Evolutionary conservation across 192 early-diverging fungal genomes (phyloP), one percentile per base, ranked within the genome.

Genomic region (Pecoramyces ruminantium): DNA sequence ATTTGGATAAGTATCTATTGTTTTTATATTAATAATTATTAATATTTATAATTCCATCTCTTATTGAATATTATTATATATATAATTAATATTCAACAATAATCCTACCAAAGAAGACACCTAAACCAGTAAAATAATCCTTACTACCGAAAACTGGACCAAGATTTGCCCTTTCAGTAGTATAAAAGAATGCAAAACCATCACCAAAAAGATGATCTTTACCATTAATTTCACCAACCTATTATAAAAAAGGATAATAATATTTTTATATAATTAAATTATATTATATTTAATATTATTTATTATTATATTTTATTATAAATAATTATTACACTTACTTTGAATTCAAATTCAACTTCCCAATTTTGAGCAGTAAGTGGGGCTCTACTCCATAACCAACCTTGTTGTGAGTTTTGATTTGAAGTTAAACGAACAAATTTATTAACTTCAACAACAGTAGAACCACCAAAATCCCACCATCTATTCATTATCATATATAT

Each of bases 41-140:
- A n/a, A n/a, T n/a, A n/a, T n/a, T n/a, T n/a, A n/a, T n/a, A n/a
- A n/a, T n/a, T n/a, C n/a, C n/a, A n/a, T n/a, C n/a, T n/a, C n/a
- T n/a, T n/a, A n/a, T n/a, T n/a, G n/a, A n/a, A n/a, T n/a, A n/a
- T n/a, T n/a, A n/a, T n/a, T n/a, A n/a, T n/a, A n/a, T 83, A 18
- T 8, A 82, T 28, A 85, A 83, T 81, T 90, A 89, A 80, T 92
- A 84, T 80, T 92, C 87, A 84, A 98, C 98, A 77, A 93, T 88
- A 83, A 97, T 98, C 13, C 96, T 98, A 86, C 98, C 98, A 83
- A 99, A 97, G 83, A 98, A 95, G 80, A 99, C 85, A 28, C 96
- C 98, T 29, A 99, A 86, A 0, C 98, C 98, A 38, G 90, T 90
- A 85, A 98, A 98, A 78, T 92, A 84, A 84, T 97, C 95, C 30